Evolutionary conservation across 2,329 filamentous ascomycete genomes (phyloP).

Genomic region (Aspergillus neotritici): DNA sequence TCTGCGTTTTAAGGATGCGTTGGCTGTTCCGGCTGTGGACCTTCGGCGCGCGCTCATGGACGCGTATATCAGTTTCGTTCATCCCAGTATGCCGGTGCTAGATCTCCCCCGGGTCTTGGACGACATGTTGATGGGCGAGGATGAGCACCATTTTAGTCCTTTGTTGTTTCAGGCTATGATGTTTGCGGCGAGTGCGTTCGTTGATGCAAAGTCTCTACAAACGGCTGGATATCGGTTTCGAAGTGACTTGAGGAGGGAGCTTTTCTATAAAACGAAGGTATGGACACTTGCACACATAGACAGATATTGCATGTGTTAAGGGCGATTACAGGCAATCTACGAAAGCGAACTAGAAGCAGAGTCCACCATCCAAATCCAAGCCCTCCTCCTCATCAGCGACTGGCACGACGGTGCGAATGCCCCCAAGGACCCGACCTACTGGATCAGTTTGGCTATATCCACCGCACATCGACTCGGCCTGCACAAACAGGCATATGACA

Average conservation of each 20-base stretch:
- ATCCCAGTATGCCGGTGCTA: conserved; percentile 9
- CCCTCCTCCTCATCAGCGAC: conserved; percentile 10
- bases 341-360: conserved; percentile 10
- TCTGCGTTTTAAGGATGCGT: too few species aligned
- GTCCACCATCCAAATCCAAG: conserved; percentile 11
- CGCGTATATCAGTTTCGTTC: conserved; percentile 11
- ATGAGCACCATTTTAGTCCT: conserved; percentile 5
- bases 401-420: conserved; percentile 8
- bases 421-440: conserved; percentile 10
- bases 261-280: conserved; percentile 10
- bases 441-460: conserved; percentile 12
- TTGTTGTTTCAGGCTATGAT: conserved; percentile 11
- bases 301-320: not conserved
- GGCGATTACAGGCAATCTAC: conserved; percentile 5
- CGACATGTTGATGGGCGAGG: conserved; percentile 6
- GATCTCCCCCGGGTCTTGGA: conserved; percentile 7
- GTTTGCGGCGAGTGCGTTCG: conserved; percentile 11
- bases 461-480: conserved; percentile 10
- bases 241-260: conserved; percentile 4
- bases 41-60: too few species aligned
- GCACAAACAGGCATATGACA: not conserved
- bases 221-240: not conserved
- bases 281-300: not conserved
- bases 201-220: not conserved
- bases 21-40: too few species aligned